Conservation (phyloP, 139 green algal species). For the Nannochloris sp. region DNA sequence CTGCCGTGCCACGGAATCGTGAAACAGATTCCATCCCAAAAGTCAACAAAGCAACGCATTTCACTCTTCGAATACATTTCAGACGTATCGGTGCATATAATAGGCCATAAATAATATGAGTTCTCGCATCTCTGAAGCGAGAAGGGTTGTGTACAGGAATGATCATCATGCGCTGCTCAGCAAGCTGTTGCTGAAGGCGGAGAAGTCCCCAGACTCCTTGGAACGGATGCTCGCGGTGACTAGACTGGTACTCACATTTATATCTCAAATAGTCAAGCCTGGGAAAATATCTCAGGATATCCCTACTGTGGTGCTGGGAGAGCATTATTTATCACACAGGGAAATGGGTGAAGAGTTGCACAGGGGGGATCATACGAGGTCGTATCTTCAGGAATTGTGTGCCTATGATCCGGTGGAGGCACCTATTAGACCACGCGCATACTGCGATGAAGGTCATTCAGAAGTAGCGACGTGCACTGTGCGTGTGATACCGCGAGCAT, state of each 20-base stretch:
- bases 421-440: neutral
- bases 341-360: neutral
- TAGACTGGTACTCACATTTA: constrained; percentile 1
- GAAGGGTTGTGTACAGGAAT: neutral
- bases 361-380: constrained; percentile 2
- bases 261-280: constrained; percentile 2
- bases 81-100: too few relatives aligned
- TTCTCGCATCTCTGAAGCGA: too few relatives aligned
- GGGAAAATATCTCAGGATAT: constrained; percentile 1
- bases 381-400: constrained; percentile 12
- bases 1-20: too few relatives aligned
- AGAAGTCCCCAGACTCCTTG: constrained; percentile 10
- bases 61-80: too few relatives aligned
- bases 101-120: too few relatives aligned
- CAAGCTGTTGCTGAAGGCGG: constrained; percentile 5
- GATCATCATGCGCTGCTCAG: constrained; percentile 1
- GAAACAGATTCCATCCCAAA: too few relatives aligned
- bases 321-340: constrained; percentile 13
- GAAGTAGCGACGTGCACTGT: neutral
- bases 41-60: too few relatives aligned
- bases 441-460: constrained; percentile 2
- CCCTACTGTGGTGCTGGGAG: constrained; percentile 3
- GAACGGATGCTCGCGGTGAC: constrained; percentile 12
- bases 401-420: constrained; percentile 8
- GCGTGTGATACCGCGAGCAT: neutral